phyloP scores from a whole-genome alignment of 2,329 filamentous ascomycete genomes.

The Alternaria sp. region DNA sequence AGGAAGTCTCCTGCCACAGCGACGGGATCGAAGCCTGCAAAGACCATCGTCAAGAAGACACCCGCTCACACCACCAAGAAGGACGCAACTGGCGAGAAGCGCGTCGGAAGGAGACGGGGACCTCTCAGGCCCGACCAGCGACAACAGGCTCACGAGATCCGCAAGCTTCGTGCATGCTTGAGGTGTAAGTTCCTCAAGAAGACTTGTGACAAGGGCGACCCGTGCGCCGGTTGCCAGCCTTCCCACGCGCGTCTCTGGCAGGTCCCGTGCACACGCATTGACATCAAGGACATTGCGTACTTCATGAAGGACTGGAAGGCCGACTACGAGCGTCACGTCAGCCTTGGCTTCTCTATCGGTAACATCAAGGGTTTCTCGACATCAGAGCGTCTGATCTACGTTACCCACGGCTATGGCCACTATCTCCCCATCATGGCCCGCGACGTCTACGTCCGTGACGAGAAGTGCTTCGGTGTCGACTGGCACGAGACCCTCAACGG shows the following conservation, averaged over 20 bases:
- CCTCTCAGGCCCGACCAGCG: conserved; percentile 91
- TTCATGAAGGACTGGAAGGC: conserved; percentile 99
- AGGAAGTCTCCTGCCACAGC: conserved; percentile 74
- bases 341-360: conserved; percentile 85
- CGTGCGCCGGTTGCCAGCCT: conserved; percentile 92
- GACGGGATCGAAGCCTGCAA: conserved; percentile 79
- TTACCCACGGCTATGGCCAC: conserved; percentile 95
- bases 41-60: conserved; percentile 82
- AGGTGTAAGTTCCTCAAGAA: conserved; percentile 99
- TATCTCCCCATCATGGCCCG: conserved; percentile 91
- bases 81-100: conserved; percentile 82
- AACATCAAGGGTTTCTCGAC: conserved; percentile 88
- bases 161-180: conserved; percentile 91
- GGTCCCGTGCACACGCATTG: conserved; percentile 95
- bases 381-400: conserved; percentile 76
- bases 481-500: conserved; percentile 87
- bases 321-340: conserved; percentile 91
- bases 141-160: conserved; percentile 95
- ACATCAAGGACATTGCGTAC: conserved; percentile 97
- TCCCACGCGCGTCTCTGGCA: conserved; percentile 96
- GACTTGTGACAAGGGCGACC: conserved; percentile 97
- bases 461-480: conserved; percentile 90
- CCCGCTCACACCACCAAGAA: conserved; percentile 74
- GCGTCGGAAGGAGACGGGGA: conserved; percentile 87
- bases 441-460: conserved; percentile 90